These are phyloP conservation scores for Bryopsis sp. DNA, from an alignment of 139 green algal species.

Conservation along the genomic window DNA sequence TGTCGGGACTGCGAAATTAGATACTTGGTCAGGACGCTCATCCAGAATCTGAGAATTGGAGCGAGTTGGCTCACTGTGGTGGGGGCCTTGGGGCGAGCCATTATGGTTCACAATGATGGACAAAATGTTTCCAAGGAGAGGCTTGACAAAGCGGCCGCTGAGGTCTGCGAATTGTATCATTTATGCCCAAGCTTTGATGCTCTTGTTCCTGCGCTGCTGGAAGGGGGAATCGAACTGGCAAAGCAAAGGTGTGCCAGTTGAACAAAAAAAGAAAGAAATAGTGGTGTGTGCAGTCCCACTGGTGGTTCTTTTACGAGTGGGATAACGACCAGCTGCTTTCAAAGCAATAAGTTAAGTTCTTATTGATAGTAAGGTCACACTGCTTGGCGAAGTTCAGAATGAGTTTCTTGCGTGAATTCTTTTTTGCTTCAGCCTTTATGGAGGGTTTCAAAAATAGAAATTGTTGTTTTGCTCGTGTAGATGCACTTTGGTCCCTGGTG, in stretches of 20 bases:
- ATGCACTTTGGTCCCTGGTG: slow-evolving; percentile 44
- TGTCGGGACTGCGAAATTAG: slow-evolving; percentile 52
- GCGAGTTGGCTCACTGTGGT: slow-evolving; percentile 75
- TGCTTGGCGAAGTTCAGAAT: too few species aligned
- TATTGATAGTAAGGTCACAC: too few species aligned
- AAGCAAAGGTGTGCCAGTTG: slow-evolving; percentile 23
- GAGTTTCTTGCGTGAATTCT: too few species aligned
- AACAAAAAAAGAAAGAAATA: too few species aligned
- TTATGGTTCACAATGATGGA: slow-evolving; percentile 37
- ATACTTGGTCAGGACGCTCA: slow-evolving; percentile 68
- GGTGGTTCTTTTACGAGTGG: too few species aligned
- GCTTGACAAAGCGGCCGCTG: slow-evolving; percentile 44
- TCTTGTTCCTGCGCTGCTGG: slow-evolving; percentile 55
- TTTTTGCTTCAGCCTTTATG: too few species aligned
- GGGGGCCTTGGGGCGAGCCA: slow-evolving; percentile 54
- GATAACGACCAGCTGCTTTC: too few species aligned
- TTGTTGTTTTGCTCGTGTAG: too few species aligned
- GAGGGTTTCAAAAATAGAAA: too few species aligned
- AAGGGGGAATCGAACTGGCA: slow-evolving; percentile 41
- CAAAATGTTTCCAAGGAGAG: slow-evolving; percentile 31
- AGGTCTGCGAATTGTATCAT: slow-evolving; percentile 62
- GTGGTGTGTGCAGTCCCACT: too few species aligned
- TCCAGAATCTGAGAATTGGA: slow-evolving; percentile 77
- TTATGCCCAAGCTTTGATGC: slow-evolving; percentile 63
- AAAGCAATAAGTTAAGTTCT: too few species aligned